A percentile compares a stretch with the other conserved stretches of the same genome.
Conservation (phyloP, 2,329 filamentous ascomycete genomes). For the Triangularia setosa region DNA sequence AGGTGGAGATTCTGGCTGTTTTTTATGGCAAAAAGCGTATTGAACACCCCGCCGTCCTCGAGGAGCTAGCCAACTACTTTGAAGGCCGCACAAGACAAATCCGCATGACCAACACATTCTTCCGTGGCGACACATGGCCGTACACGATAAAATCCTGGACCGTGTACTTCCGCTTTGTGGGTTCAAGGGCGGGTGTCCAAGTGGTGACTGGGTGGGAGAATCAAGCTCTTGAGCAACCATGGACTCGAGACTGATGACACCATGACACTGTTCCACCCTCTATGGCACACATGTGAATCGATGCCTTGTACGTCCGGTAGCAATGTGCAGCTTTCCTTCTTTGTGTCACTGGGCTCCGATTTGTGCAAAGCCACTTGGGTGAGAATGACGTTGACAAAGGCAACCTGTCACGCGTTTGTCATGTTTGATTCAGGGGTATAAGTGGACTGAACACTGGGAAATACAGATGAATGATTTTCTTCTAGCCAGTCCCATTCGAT, state of each 20-base stretch:
- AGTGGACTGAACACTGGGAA: not conserved
- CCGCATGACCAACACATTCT: slow-evolving; percentile 25
- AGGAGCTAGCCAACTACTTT: slow-evolving; percentile 22
- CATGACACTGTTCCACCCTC: not conserved
- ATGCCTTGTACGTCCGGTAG: not conserved
- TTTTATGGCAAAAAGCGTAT: slow-evolving; percentile 22
- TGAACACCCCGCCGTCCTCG: slow-evolving; percentile 18
- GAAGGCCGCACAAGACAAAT: slow-evolving; percentile 23
- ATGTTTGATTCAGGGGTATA: not conserved
- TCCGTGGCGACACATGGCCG: slow-evolving; percentile 25
- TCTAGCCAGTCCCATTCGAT: not conserved
- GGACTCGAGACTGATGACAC: slow-evolving; percentile 14
- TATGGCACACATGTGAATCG: not conserved
- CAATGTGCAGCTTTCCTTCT: not conserved
- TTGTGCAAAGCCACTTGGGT: not conserved
- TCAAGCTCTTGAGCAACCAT: slow-evolving; percentile 24
- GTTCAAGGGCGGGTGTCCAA: slow-evolving; percentile 23
- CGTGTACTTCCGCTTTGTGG: slow-evolving; percentile 19
- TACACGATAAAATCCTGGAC: slow-evolving; percentile 23
- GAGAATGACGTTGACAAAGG: not conserved
- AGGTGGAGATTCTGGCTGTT: slow-evolving; percentile 25
- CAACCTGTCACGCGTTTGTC: not conserved
- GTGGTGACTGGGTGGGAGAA: slow-evolving; percentile 33
- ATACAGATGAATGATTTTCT: not conserved
- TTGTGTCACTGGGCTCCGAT: not conserved